Base-by-base conservation (phyloP, 441 rosid genomes). In the Erodium moschatum region DNA sequence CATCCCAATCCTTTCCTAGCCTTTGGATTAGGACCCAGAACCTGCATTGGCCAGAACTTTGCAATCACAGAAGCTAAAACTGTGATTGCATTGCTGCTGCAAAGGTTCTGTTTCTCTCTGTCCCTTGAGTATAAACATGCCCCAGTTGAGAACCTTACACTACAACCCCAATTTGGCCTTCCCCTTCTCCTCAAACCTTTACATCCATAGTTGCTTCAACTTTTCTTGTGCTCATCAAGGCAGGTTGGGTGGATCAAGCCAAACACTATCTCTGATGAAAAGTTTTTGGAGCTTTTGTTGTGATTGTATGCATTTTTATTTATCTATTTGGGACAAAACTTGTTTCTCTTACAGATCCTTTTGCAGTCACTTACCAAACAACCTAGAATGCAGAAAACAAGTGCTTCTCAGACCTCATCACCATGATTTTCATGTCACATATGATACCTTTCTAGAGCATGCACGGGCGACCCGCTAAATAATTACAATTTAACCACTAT, bases 31-130 rank as follows among this genome's bases (percentile, higher is more conserved):
- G 96, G 89, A 19, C 88, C 85, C 10, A 78, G 89, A 73, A 69
- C 69, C 65, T 87, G 90, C 72, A 74, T 83, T n/a, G 89, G 81
- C 9, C 83, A 80, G 71, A 84, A 78, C 24, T 78, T 85, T 19
- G 84, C 76, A 2, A 76, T 82, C 76, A 64, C 76, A 6, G 88
- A 86, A 73, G 75, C 81, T 2, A 82, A 88, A 62, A 67, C 76
- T 0, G 83, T 82, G 15, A 69, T 86, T 20, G 70, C 81, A 0
- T 46, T 83, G 79, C 42, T 85, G 21, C 81, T 88, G 67, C 87
- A 80, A 61, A 76, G 73, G n/a, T 70, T 85, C n/a, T 76, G 75
- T 4, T 38, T 79, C 8, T 64, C 81, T 7, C 79, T 79, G 3
- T 80, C 86, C 3, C 42, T 69, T 0, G 82, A 78, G 4, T 81